Base-by-base conservation (phyloP, 352 stramenopile genomes). In the Globisporangium heterothallicum region DNA sequence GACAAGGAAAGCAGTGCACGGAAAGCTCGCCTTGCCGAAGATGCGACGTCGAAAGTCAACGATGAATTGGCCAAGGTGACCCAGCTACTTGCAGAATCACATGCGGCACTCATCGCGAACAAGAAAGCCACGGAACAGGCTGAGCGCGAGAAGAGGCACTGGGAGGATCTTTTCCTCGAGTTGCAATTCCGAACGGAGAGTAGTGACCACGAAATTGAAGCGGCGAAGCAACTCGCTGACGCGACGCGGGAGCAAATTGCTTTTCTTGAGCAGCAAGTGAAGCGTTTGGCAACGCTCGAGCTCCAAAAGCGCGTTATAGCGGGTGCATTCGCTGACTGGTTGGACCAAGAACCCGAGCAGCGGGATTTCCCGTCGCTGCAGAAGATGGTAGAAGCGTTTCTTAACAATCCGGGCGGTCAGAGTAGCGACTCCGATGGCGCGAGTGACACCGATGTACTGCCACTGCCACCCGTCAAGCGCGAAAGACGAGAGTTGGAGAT, bases 61-160 rank as follows among this genome's bases (percentile, higher is more conserved):
- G 64, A 68, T 4, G 77, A 86, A 52, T 66, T 83, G 14, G 10
- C 48, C 0, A 69, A 71, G 29, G 74, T 66, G 3, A 68, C 63
- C 19, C 66, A 74, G 19, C 45, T 88, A 19, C 69, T 88, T 6
- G 61, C 53, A 7, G 78, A 85, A 48, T 74, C 74, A 0, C 66
- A 78, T 22, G 49, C 42, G 4, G 63, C 57, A 5, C 60, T 88
- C 16, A 42, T 84, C 18, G 47, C 52, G 1, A 79, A 70, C 41
- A 50, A 66, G 42, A 68, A 56, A 4, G 64, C 68, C 22, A 51
- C 68, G 2, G 61, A 61, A 30, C 42, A 58, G 45, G 35, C 72
- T 4, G 53, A 70, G 18, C 48, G 53, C 10, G 78, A 86, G 55
- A 68, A 56, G 13, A 44, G 13, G 0, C 60, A 64, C 19, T 81